Evolutionary conservation across 2,329 filamentous ascomycete species (phyloP), one percentile per base, ranked within the genome.

Genomic region (Claviceps spartinae): DNA sequence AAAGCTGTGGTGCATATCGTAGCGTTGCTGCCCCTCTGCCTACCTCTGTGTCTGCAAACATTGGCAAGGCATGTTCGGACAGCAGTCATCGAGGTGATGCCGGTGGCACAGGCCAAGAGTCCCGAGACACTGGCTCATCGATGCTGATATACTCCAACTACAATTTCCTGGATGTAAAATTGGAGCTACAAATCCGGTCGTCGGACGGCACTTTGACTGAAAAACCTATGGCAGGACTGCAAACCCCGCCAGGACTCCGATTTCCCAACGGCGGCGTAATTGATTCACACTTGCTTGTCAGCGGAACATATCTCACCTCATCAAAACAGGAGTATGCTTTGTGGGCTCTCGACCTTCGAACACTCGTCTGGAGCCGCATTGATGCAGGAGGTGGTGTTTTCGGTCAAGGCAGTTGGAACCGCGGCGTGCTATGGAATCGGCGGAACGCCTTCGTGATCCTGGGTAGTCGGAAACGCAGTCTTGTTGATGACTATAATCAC

Each of bases 101-200:
- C 13, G 18, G 34, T n/a, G 67, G 67, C n/a, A 72, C 74, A 55
- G 75, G 73, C 57, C 73, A 76, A 51, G 78, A 82, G 56, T 56
- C 61, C 3, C 73, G 74, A 34, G 79, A 83, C 48, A 66, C 76
- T 0, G 79, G 78, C 6, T 81, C 79, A 1, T 83, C 81, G 1
- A 96, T 97, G 89, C 77, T 98, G 56, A 94, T 98, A 46, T 98
- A 98, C 67, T 97, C 91, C 24, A 98, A 98, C 65, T 98, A 98
- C 69, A 97, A 98, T 68, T 98, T 98, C 62, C 68, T 98, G 52
- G 91, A 98, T 61, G 93, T 98, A 58, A 97, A 95, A 65, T 73
- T 98, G 24, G 93, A 98, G 67, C 73, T 98, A 40, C 93, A 97
- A 67, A 81, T 98, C 47, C 81, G 93, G 50, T 75, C 86, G 8